Conservation (phyloP, 768 basidiomycete species). For the Calocybe gangraenosa region DNA sequence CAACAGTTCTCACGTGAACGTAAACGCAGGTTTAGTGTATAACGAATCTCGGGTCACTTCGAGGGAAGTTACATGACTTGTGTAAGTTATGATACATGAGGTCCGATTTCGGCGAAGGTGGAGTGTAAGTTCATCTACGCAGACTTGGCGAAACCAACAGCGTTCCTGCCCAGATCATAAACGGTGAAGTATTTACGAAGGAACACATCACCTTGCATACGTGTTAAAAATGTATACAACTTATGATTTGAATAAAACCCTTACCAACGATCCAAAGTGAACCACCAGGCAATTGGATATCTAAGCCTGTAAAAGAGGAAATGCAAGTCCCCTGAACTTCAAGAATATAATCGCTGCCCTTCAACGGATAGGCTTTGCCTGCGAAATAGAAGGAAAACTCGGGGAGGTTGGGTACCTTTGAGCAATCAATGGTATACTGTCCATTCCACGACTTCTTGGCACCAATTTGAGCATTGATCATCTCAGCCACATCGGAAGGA, state of each 20-base stretch:
- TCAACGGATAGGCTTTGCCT: constrained; percentile 75
- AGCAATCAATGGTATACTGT: constrained; percentile 89
- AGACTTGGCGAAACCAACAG: constrained; percentile 75
- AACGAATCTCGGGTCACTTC: too few species aligned
- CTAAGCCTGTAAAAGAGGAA: constrained; percentile 87
- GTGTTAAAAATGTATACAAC: constrained; percentile 3
- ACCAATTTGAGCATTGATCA: constrained; percentile 94
- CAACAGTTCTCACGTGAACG: too few species aligned
- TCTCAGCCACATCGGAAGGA: constrained; percentile 93
- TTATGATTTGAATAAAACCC: constrained; percentile 13
- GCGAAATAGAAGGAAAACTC: constrained; percentile 80
- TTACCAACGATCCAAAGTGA: constrained; percentile 87
- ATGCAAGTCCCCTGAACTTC: constrained; percentile 92
- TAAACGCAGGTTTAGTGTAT: too few species aligned
- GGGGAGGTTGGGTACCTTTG: constrained; percentile 79
- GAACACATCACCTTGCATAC: constrained; percentile 71
- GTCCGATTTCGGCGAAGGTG: too few species aligned
- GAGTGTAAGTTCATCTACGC: too few species aligned
- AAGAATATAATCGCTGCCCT: constrained; percentile 85
- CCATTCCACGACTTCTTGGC: constrained; percentile 95
- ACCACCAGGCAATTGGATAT: constrained; percentile 78
- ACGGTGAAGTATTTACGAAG: constrained; percentile 90
- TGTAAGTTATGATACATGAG: too few species aligned
- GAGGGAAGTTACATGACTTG: too few species aligned
- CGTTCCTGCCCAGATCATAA: constrained; percentile 74